phyloP scores from a whole-genome alignment of 2,329 filamentous ascomycete species.

The Tetracladium maxilliforme region DNA sequence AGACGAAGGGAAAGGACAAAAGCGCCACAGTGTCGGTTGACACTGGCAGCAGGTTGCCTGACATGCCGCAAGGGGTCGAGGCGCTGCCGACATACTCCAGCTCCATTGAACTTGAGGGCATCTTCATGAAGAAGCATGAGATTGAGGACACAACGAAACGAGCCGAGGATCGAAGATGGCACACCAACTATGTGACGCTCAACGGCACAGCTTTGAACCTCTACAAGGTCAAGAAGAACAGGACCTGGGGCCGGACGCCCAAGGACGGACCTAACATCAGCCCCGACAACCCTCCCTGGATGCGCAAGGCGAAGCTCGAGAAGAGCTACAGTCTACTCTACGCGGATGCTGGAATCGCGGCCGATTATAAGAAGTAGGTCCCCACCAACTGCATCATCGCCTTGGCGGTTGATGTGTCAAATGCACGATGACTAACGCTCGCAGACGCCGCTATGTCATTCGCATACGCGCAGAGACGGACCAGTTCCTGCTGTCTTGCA shows the following conservation, averaged over 20 bases:
- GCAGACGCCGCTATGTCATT: constrained; percentile 47
- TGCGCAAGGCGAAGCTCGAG: constrained; percentile 39
- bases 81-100: constrained; percentile 40
- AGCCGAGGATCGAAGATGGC: constrained; percentile 48
- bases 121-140: constrained; percentile 51
- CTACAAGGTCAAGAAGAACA: constrained; percentile 45
- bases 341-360: constrained; percentile 60
- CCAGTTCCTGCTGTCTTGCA: constrained; percentile 56
- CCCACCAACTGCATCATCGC: constrained; percentile 1
- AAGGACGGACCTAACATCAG: constrained; percentile 31
- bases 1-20: too few species aligned
- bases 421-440: constrained; percentile 1
- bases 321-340: constrained; percentile 60
- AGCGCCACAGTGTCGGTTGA: too few species aligned
- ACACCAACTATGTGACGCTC: constrained; percentile 45
- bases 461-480: constrained; percentile 60
- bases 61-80: constrained; percentile 29
- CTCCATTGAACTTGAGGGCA: constrained; percentile 36
- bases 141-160: constrained; percentile 48
- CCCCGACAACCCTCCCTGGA: constrained; percentile 33
- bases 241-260: constrained; percentile 29
- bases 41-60: too few species aligned
- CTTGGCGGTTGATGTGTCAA: too few species aligned
- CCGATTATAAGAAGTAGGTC: constrained; percentile 54
- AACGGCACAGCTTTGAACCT: constrained; percentile 55